Percentiles rank a stretch among this genome's conserved stretches.
Conservation (phyloP, 805 yeast genomes). For the Ogataea salicorniae region DNA sequence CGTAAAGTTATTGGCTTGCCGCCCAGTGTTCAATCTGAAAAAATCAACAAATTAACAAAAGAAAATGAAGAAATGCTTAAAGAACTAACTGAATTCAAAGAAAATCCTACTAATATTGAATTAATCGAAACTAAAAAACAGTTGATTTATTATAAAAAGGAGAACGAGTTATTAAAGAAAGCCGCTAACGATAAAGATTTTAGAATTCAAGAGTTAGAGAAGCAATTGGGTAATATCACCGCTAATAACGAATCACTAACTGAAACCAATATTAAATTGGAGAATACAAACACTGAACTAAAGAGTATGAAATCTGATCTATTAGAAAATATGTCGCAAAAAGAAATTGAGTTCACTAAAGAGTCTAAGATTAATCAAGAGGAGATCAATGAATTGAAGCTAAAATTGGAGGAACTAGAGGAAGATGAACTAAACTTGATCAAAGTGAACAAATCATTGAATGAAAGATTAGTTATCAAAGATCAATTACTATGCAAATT, state of each 20-base stretch:
- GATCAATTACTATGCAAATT: conserved; percentile 20
- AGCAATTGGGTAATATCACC: conserved; percentile 3
- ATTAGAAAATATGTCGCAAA: conserved; percentile 60
- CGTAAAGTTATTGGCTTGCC: conserved; percentile 23
- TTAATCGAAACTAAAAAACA: conserved; percentile 10
- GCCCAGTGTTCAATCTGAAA: conserved; percentile 25
- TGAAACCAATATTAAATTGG: conserved; percentile 10
- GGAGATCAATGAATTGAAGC: conserved; percentile 44
- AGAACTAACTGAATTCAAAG: conserved; percentile 13
- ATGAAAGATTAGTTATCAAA: conserved; percentile 18
- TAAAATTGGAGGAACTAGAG: conserved; percentile 45
- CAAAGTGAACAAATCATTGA: conserved; percentile 37
- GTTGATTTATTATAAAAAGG: conserved; percentile 13
- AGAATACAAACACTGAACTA: conserved; percentile 20
- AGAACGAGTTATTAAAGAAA: conserved; percentile 12
- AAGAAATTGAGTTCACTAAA: conserved; percentile 52
- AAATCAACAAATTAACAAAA: conserved; percentile 16
- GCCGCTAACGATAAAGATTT: conserved; percentile 13
- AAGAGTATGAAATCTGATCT: conserved; percentile 53
- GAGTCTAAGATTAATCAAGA: conserved; percentile 47
- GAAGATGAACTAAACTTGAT: conserved; percentile 39
- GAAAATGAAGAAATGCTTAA: conserved; percentile 19
- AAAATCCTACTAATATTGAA: conserved; percentile 10
- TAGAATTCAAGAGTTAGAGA: conserved; percentile 9
- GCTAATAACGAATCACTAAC: conserved; percentile 7